Evolutionary conservation across 108 stramenopile genomes (phyloP).

Genomic region (Epipyxis sp.): DNA sequence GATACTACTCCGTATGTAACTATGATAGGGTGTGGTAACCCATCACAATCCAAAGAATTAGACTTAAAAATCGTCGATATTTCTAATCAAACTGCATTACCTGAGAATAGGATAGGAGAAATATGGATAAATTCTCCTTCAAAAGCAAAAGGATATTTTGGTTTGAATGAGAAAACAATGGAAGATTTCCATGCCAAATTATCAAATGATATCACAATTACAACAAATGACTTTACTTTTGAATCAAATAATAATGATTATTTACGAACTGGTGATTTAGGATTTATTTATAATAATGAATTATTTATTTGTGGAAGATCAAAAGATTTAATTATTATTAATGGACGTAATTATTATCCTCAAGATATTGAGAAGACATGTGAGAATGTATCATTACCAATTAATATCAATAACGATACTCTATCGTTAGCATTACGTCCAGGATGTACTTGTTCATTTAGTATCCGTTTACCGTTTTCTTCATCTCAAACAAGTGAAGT

Average conservation of each 20-base stretch:
- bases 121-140: slow-evolving; percentile 83
- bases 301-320: slow-evolving; percentile 79
- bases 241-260: slow-evolving; percentile 44
- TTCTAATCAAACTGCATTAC: slow-evolving; percentile 43
- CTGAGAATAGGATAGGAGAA: slow-evolving; percentile 74
- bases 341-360: not conserved
- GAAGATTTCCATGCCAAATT: slow-evolving; percentile 43
- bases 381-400: no score
- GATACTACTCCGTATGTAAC: slow-evolving; percentile 34
- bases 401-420: no score
- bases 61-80: slow-evolving; percentile 50
- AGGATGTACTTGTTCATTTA: no score
- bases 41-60: slow-evolving; percentile 37
- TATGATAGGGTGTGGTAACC: slow-evolving; percentile 78
- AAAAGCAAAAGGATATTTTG: slow-evolving; percentile 77
- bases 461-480: no score
- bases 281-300: slow-evolving; percentile 85
- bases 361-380: not conserved
- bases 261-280: slow-evolving; percentile 91
- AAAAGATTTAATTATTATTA: slow-evolving; percentile 15
- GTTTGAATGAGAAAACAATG: slow-evolving; percentile 38
- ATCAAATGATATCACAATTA: not conserved
- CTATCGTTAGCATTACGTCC: no score
- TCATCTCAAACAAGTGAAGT: no score
- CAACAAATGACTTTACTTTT: not conserved